Evolutionary conservation across 192 early-diverging fungal genomes (phyloP), one percentile per base, ranked within the genome.

Genomic region (Mortierella antarctica): DNA sequence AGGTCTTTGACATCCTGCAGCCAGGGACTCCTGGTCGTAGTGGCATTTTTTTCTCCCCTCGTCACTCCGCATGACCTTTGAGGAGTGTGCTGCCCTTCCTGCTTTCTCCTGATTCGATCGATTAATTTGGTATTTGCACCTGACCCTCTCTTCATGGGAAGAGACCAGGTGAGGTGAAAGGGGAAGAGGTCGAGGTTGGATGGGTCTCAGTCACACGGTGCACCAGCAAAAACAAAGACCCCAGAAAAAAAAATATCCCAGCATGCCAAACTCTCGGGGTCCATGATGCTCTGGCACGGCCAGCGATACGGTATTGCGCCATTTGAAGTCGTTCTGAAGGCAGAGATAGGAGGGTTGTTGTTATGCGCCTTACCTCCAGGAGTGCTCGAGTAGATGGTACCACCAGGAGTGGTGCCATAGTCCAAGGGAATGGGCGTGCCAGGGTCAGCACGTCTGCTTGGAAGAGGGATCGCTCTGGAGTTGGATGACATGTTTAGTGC

Each of bases 341-440:
- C 21, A 17, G 5, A 17, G 46, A 49, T 12, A 42, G 42, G 39
- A 55, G 45, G 7, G 23, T 44, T 12, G 23, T 40, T 31, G 31
- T 31, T 31, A 31, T 31, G 31, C 31, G 31, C 31, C 31, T 71
- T 82, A 86, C 86, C 88, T 83, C 87, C 86, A 60, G 90, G 90
- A 15, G 90, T 89, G 60, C 84, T 87, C 54, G 84, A 87, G 70
- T 89, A 89, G 52, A 91, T 88, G 51, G 88, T 90, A 31, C 88
- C 90, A 31, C 76, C 76, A 57, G 88, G 89, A 31, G 89, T 91
- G 44, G 89, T 91, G 47, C 85, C 86, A 67, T 88, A 91, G 68
- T 89, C 74, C 66, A 80, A 73, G 51, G 88, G 86, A 52, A 85
- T 77, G 45, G 85, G 74, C 57, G 83, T 83, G 54, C 83, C 87